These are phyloP conservation scores for Magnaporthiopsis incrustans DNA, from an alignment of 2,329 filamentous ascomycete genomes.

Conservation along the genomic window DNA sequence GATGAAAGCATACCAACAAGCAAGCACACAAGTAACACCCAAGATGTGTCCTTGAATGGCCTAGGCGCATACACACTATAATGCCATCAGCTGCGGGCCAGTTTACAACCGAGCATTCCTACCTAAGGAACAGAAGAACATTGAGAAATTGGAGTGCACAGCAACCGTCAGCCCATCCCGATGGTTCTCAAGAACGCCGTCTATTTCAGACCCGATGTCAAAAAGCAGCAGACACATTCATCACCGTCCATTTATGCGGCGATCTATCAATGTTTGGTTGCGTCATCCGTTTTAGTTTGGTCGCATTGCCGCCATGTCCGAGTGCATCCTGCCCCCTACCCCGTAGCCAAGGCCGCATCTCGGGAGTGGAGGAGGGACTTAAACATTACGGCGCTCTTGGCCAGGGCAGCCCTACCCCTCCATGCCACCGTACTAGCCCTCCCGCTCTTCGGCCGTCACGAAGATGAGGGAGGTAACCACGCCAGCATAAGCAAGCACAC, in stretches of 20 bases:
- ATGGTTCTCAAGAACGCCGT: constrained; percentile 13
- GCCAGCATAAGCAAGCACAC: neutral
- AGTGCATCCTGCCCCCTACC: neutral
- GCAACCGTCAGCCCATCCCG: neutral
- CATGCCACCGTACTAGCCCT: neutral
- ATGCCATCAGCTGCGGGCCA: no score
- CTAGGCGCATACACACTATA: no score
- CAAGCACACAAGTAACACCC: no score
- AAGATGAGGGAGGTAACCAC: neutral
- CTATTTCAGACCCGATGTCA: constrained; percentile 9
- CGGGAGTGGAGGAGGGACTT: neutral
- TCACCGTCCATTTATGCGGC: neutral
- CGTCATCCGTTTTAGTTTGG: neutral
- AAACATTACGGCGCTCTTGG: neutral
- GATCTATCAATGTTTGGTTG: neutral
- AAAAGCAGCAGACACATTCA: constrained; percentile 3
- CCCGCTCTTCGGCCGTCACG: no score
- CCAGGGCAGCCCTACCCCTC: neutral
- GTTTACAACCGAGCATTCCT: no score
- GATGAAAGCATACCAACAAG: no score
- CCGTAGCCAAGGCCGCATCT: neutral
- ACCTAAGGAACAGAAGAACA: neutral
- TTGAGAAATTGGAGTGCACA: neutral
- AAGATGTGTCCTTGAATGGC: no score
- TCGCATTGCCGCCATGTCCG: neutral